Base-by-base conservation (phyloP, 2,329 filamentous ascomycete species). In the Microsporum ferrugineum region DNA sequence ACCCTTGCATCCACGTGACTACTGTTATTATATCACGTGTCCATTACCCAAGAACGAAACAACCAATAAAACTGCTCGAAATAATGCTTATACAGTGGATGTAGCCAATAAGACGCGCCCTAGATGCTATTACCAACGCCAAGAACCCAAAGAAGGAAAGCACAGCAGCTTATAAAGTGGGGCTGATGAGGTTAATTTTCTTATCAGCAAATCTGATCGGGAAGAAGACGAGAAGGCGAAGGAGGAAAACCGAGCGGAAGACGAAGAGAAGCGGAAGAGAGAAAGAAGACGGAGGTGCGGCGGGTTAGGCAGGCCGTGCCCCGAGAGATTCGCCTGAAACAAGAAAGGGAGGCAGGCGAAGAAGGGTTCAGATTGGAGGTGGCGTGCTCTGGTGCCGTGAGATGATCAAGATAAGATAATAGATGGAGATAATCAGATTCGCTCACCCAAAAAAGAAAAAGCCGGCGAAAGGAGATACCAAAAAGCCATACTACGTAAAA, bases 321-420 rank as follows among this genome's bases (percentile, higher is more conserved):
- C 17, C 1, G 36, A n/a, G 17, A 2, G 27, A 12, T 8, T 12
- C 2, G 23, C 10, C 7, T 7, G 12, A 29, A 17, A 31, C 2
- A 33, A 17, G 39, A 8, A 10, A n/a, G 2, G 41, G 29, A 57
- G 34, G 36, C 36, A 29, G 7, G 55, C 2, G 27, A n/a, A 29
- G 34, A 7, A 2, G 36, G 7, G 23, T n/a, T 41, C 8, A 5
- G 6, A n/a, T 14, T 57, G 36, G 39, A 29, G 14, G 27, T 29
- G 34, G 51, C 31, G 53, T 56, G 31, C 23, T 36, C 17, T 14
- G 29, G 55, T 41, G 38, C 55, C 5, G 27, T 41, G 55, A 23
- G 17, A 41, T 57, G 55, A 57, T 57, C 55, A 57, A 57, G 55
- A 57, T 57, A 57, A 57, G 55, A 57, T 57, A 57, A 57, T 51